phyloP scores from a whole-genome alignment of 441 rosid genomes.

The Daphne laureola region DNA sequence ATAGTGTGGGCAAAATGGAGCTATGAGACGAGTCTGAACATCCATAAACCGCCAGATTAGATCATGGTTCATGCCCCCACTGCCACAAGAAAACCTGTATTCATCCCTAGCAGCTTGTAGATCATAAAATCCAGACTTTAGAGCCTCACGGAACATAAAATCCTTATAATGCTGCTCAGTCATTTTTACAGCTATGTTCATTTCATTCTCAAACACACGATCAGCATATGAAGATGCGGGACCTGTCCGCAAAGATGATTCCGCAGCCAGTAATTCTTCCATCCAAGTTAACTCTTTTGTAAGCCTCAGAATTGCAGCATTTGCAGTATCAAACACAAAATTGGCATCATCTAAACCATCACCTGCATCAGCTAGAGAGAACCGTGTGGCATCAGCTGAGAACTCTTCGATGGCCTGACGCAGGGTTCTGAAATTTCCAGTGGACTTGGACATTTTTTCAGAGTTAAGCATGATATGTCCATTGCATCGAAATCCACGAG shows the following conservation, averaged over 20 bases:
- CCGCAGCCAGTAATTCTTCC: conserved; percentile 63
- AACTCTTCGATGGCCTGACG: conserved; percentile 77
- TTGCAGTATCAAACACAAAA: conserved; percentile 82
- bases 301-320: conserved; percentile 78
- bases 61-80: conserved; percentile 64
- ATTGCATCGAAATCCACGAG: conserved; percentile 86
- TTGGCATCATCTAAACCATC: conserved; percentile 97
- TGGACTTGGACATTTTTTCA: conserved; percentile 95
- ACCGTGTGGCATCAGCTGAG: conserved; percentile 89
- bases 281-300: conserved; percentile 92
- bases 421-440: conserved; percentile 88
- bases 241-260: conserved; percentile 64
- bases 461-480: conserved; percentile 96
- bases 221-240: conserved; percentile 76
- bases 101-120: conserved; percentile 93
- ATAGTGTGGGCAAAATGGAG: conserved; percentile 92
- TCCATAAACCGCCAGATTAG: conserved; percentile 72
- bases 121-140: conserved; percentile 86
- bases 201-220: conserved; percentile 75
- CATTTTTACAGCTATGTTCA: conserved; percentile 63
- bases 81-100: conserved; percentile 80
- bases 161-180: conserved; percentile 60
- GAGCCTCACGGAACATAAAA: conserved; percentile 87
- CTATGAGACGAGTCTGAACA: conserved; percentile 79
- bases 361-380: conserved; percentile 91